Evolutionary conservation across 768 basidiomycete species (phyloP).

Genomic region (Neoboletus magnificus): DNA sequence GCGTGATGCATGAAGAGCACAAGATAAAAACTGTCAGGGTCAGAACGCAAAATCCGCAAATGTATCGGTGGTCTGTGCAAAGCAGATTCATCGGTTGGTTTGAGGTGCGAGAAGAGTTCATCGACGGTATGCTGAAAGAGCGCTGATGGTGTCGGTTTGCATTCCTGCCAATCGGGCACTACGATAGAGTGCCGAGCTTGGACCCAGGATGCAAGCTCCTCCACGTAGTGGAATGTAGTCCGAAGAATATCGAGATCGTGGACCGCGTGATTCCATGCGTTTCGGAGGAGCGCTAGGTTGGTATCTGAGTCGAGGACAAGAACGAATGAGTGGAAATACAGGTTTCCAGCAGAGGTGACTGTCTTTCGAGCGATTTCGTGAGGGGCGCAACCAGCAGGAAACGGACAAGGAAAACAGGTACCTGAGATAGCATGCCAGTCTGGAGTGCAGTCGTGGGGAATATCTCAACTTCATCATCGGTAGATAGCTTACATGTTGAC

Average conservation of each 20-base stretch:
- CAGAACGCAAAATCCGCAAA: conserved; percentile 20
- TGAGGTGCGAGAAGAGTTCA: conserved; percentile 8
- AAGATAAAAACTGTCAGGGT: conserved; percentile 15
- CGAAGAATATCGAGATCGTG: conserved; percentile 39
- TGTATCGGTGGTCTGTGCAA: conserved; percentile 33
- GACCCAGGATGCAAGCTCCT: conserved; percentile 32
- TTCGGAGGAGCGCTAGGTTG: conserved; percentile 29
- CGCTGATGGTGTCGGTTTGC: conserved; percentile 1
- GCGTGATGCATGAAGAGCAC: conserved; percentile 47
- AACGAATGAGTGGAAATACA: conserved; percentile 34
- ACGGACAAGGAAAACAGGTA: conserved; percentile 9
- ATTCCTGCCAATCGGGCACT: conserved; percentile 25
- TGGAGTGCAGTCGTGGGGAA: conserved; percentile 45
- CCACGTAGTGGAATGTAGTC: conserved; percentile 45
- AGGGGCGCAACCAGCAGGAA: neutral
- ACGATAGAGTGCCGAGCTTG: conserved; percentile 28
- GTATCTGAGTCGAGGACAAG: conserved; percentile 17
- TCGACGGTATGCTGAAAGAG: conserved; percentile 10
- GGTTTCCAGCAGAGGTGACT: conserved; percentile 24
- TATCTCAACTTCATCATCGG: conserved; percentile 32
- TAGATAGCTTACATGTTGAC: conserved; percentile 15
- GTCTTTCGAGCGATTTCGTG: conserved; percentile 18
- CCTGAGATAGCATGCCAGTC: conserved; percentile 50
- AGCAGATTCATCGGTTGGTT: conserved; percentile 19
- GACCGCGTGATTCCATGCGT: conserved; percentile 37